A percentile compares a stretch with the other conserved stretches of the same genome.
phyloP scores from a whole-genome alignment of 2,329 filamentous ascomycete species.

The Colletotrichum tropicale region DNA sequence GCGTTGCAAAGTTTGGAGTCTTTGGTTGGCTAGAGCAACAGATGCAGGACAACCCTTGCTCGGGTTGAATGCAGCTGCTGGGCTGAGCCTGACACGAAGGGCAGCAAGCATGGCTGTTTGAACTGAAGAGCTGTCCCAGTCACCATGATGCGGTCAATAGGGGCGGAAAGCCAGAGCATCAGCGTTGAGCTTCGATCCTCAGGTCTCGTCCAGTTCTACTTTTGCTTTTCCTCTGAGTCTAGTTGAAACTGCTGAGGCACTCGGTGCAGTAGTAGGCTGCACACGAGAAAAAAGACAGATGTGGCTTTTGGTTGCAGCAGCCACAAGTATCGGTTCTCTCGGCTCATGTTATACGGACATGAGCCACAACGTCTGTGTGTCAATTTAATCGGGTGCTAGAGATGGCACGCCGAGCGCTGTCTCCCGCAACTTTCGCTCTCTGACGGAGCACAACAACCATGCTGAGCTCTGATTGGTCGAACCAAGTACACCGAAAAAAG shows the following conservation, averaged over 20 bases:
- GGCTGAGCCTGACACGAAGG: not conserved
- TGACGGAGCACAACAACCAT: not conserved
- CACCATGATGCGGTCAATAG: not conserved
- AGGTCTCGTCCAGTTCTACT: not conserved
- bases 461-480: not conserved
- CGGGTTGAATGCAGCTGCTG: not conserved
- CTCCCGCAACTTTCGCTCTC: not conserved
- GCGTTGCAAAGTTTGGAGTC: not conserved
- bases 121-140: not conserved
- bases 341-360: not conserved
- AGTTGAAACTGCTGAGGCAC: not conserved
- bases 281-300: not conserved
- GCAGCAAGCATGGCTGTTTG: not conserved
- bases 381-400: not conserved
- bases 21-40: conserved; percentile 11
- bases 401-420: not conserved
- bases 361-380: not conserved
- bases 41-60: conserved; percentile 1
- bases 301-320: not conserved
- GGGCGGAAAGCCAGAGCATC: not conserved
- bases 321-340: not conserved
- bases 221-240: not conserved
- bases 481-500: not conserved
- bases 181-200: not conserved
- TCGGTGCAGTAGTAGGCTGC: not conserved